phyloP scores from a whole-genome alignment of 2,329 filamentous ascomycete genomes.

The Laburnicola sp. region DNA sequence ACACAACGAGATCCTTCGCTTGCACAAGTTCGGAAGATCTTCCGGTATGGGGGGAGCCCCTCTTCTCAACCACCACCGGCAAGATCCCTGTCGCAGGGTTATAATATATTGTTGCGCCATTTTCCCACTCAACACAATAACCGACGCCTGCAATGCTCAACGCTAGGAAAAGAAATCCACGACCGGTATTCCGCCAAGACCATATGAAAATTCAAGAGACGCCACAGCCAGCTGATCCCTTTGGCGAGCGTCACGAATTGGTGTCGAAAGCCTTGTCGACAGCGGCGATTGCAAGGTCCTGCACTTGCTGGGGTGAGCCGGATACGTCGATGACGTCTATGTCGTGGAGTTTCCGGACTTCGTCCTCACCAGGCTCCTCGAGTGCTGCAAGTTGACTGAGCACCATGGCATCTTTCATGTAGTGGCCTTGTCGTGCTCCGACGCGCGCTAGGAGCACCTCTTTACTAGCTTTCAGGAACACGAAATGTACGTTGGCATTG shows the following conservation, averaged over 20 bases:
- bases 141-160: constrained; percentile 26
- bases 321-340: constrained; percentile 53
- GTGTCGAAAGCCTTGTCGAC: constrained; percentile 44
- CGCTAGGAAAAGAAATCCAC: constrained; percentile 14
- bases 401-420: constrained; percentile 96
- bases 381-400: constrained; percentile 85
- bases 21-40: neutral
- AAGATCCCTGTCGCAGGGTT: constrained; percentile 17
- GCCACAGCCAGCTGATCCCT: constrained; percentile 3
- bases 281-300: constrained; percentile 43
- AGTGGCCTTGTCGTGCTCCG: constrained; percentile 75
- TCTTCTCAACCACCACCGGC: constrained; percentile 1
- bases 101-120: constrained; percentile 30
- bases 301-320: constrained; percentile 46
- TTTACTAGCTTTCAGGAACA: constrained; percentile 82
- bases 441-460: constrained; percentile 76
- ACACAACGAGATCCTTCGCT: neutral
- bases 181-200: neutral
- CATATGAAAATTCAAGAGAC: constrained; percentile 1
- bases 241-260: constrained; percentile 7
- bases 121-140: constrained; percentile 16
- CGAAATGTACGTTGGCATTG: constrained; percentile 71
- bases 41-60: neutral
- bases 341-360: constrained; percentile 55
- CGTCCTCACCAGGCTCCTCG: constrained; percentile 75